Evolutionary conservation across 2,329 filamentous ascomycete species (phyloP).

Genomic region (Fulvia fulva): DNA sequence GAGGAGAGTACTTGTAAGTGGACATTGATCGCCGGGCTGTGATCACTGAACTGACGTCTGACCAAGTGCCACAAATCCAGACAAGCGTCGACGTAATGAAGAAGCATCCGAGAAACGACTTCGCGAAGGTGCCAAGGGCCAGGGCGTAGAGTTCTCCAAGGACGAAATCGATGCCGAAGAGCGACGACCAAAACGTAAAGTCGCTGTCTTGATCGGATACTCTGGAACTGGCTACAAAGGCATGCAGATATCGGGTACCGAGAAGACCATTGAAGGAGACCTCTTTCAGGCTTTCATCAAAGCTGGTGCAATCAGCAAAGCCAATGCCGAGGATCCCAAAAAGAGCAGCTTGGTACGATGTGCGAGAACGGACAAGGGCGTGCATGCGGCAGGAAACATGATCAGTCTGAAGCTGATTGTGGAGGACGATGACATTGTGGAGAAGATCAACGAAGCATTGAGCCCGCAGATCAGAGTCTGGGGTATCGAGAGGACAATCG

Average conservation of each 20-base stretch:
- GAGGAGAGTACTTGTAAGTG: constrained; percentile 61
- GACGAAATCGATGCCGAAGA: constrained; percentile 87
- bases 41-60: constrained; percentile 38
- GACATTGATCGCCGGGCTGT: background rate
- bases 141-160: constrained; percentile 53
- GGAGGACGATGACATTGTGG: constrained; percentile 79
- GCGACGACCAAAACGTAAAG: constrained; percentile 89
- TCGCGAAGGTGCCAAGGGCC: constrained; percentile 40
- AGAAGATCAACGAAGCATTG: constrained; percentile 84
- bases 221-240: constrained; percentile 95
- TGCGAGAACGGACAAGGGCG: constrained; percentile 93
- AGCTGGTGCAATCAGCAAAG: constrained; percentile 91
- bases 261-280: constrained; percentile 95
- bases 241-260: constrained; percentile 68
- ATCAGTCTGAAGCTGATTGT: constrained; percentile 94
- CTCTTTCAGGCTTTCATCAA: constrained; percentile 87
- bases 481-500: constrained; percentile 86
- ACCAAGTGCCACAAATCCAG: constrained; percentile 41
- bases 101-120: constrained; percentile 43
- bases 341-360: constrained; percentile 93
- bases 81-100: constrained; percentile 44
- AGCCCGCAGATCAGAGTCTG: constrained; percentile 89
- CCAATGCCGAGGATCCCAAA: constrained; percentile 93
- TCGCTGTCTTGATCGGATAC: constrained; percentile 92
- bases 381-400: constrained; percentile 92